Evolutionary conservation across 116 monocot species (phyloP).

Genomic region (Papilionanthe hybrid): DNA sequence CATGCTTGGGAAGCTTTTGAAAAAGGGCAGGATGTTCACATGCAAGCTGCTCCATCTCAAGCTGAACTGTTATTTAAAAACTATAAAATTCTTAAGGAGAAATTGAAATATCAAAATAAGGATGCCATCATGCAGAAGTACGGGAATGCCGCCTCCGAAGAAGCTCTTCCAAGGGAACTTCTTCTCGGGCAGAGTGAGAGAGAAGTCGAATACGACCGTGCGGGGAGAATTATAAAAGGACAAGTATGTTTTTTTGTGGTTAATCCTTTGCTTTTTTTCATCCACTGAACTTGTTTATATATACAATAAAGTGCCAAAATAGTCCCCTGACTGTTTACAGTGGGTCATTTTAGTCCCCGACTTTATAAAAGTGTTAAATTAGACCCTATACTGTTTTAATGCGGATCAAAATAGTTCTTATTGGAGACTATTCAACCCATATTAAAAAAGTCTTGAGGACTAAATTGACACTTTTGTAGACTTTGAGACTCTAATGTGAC

Average conservation of each 20-base stretch:
- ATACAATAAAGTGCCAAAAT: neutral
- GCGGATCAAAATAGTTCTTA: no score
- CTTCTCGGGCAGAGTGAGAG: slow-evolving; percentile 90
- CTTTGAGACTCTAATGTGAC: no score
- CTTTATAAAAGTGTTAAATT: no score
- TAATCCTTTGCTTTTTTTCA: neutral
- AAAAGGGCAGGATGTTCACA: slow-evolving; percentile 96
- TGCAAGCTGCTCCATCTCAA: slow-evolving; percentile 99
- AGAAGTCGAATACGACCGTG: slow-evolving; percentile 95
- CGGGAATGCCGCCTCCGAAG: slow-evolving; percentile 88
- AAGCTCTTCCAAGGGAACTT: slow-evolving; percentile 73
- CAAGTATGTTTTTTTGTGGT: slow-evolving; percentile 40
- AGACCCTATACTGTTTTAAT: no score
- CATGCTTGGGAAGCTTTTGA: slow-evolving; percentile 98
- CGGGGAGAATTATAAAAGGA: slow-evolving; percentile 94
- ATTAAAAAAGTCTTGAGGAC: no score
- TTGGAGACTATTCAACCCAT: no score
- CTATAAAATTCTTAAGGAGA: slow-evolving; percentile 80
- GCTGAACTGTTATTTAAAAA: slow-evolving; percentile 82
- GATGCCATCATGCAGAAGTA: slow-evolving; percentile 91
- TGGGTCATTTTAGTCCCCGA: no score
- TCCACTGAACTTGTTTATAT: neutral
- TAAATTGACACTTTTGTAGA: no score
- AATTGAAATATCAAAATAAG: slow-evolving; percentile 67
- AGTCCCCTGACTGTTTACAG: no score